These are phyloP conservation scores for Phyllachora maydis DNA, from an alignment of 2,329 filamentous ascomycete species.

Conservation along the genomic window DNA sequence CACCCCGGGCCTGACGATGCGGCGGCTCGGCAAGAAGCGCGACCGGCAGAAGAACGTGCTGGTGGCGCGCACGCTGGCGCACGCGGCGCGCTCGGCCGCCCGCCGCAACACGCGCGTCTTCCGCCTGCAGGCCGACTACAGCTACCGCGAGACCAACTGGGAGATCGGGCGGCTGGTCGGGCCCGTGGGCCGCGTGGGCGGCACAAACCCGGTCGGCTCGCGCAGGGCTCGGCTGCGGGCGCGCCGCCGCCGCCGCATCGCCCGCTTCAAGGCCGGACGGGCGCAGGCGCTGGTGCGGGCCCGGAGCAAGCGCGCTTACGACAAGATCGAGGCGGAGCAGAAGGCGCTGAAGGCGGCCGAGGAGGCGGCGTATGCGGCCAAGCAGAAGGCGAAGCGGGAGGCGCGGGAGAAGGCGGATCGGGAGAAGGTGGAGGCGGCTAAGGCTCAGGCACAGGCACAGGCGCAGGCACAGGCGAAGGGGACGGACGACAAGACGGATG, in stretches of 20 bases:
- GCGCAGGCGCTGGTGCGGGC: no score
- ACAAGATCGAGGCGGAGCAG: conserved; percentile 5
- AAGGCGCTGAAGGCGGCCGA: conserved; percentile 8
- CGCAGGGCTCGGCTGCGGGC: conserved; percentile 24
- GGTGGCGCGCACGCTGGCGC: not conserved
- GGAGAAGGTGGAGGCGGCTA: conserved; percentile 2
- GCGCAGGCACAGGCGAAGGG: no score
- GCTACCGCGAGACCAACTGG: conserved; percentile 39
- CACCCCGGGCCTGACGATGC: conserved; percentile 3
- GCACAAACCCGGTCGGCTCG: conserved; percentile 22
- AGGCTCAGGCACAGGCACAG: conserved; percentile 3
- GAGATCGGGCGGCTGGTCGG: conserved; percentile 31
- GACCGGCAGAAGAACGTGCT: no score
- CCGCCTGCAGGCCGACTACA: conserved; percentile 29
- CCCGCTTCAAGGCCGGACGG: no score
- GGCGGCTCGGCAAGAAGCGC: conserved; percentile 4
- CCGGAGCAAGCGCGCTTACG: conserved; percentile 4
- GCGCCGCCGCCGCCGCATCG: conserved; percentile 6
- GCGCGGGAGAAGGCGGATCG: conserved; percentile 5
- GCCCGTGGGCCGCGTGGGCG: conserved; percentile 6
- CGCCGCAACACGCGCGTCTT: conserved; percentile 20
- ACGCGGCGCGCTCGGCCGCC: conserved; percentile 8
- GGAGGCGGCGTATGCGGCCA: conserved; percentile 6
- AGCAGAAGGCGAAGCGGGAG: conserved; percentile 7
- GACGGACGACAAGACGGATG: conserved; percentile 3